Percentiles rank a stretch among this genome's conserved stretches.
phyloP scores from a whole-genome alignment of 1,139 yeast species.

The Suhomyces ambrosiae region DNA sequence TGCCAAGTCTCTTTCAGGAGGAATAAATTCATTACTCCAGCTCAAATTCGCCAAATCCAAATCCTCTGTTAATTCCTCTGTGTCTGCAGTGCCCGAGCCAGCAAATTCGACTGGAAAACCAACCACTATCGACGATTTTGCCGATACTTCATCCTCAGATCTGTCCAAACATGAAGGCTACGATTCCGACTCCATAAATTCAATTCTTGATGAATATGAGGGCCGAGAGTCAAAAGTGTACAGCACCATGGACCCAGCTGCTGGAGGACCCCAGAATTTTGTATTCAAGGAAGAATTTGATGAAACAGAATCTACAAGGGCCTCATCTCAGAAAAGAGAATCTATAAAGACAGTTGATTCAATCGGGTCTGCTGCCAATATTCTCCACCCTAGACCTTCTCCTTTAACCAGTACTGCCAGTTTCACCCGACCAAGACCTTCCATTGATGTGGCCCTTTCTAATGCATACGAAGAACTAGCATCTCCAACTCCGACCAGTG shows the following conservation, averaged over 20 bases:
- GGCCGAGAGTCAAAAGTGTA: slow-evolving; percentile 14
- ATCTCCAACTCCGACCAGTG: slow-evolving; percentile 5
- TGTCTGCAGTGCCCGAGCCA: slow-evolving; percentile 5
- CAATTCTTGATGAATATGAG: slow-evolving; percentile 36
- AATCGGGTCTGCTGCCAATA: slow-evolving; percentile 10
- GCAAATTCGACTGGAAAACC: slow-evolving; percentile 15
- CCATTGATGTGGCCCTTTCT: slow-evolving; percentile 18
- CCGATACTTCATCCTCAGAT: slow-evolving; percentile 41
- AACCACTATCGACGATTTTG: slow-evolving; percentile 40
- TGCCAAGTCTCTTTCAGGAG: slow-evolving; percentile 15
- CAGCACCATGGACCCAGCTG: slow-evolving; percentile 3
- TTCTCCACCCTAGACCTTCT: slow-evolving; percentile 10
- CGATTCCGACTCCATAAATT: slow-evolving; percentile 38
- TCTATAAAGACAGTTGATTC: slow-evolving; percentile 13
- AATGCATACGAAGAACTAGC: slow-evolving; percentile 8
- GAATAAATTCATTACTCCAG: slow-evolving; percentile 19
- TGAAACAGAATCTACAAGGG: slow-evolving; percentile 17
- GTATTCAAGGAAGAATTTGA: slow-evolving; percentile 38
- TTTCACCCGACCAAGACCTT: slow-evolving; percentile 7
- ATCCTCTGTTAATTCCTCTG: slow-evolving; percentile 19
- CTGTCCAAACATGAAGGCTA: slow-evolving; percentile 14
- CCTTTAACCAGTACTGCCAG: neutral
- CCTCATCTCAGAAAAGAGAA: slow-evolving; percentile 1
- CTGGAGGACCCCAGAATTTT: slow-evolving; percentile 16
- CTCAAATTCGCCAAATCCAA: slow-evolving; percentile 28